Percentiles rank a stretch among this genome's conserved stretches.
Evolutionary conservation across 306 rosid species (phyloP).

Genomic region (Acacia confusa): DNA sequence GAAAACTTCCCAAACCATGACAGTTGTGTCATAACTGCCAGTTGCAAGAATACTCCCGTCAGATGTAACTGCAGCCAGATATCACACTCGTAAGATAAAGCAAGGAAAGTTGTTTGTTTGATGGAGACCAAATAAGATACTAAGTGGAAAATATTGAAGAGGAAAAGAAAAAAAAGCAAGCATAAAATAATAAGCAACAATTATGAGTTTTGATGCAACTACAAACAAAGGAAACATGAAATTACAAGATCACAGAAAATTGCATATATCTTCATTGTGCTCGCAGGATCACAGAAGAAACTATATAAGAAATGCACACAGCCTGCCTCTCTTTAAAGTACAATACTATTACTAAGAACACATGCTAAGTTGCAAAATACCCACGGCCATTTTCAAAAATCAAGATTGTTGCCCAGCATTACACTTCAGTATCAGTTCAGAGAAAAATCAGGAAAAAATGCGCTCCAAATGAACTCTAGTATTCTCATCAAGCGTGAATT

Average conservation of each 20-base stretch:
- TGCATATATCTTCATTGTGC: constrained; percentile 15
- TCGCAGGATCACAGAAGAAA: background rate
- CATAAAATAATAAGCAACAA: constrained; percentile 3
- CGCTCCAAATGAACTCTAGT: background rate
- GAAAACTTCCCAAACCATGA: constrained; percentile 93
- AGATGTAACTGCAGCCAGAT: constrained; percentile 79
- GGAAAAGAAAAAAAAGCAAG: background rate
- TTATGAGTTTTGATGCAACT: constrained; percentile 8
- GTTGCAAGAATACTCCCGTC: constrained; percentile 97
- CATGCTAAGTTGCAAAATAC: background rate
- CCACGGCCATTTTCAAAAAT: background rate
- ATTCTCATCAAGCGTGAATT: background rate
- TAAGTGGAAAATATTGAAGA: background rate
- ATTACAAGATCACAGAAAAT: constrained; percentile 15
- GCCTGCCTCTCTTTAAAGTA: constrained; percentile 17
- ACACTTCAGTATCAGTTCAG: background rate
- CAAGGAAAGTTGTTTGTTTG: background rate
- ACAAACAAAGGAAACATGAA: constrained; percentile 6
- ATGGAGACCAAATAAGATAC: background rate
- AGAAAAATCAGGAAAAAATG: background rate
- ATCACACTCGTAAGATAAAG: constrained; percentile 35
- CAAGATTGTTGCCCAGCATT: background rate
- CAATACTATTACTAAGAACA: background rate
- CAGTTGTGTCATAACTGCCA: constrained; percentile 96
- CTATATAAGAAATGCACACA: constrained; percentile 10